phyloP scores from a whole-genome alignment of 306 rosid genomes.

The Inga oerstediana region DNA sequence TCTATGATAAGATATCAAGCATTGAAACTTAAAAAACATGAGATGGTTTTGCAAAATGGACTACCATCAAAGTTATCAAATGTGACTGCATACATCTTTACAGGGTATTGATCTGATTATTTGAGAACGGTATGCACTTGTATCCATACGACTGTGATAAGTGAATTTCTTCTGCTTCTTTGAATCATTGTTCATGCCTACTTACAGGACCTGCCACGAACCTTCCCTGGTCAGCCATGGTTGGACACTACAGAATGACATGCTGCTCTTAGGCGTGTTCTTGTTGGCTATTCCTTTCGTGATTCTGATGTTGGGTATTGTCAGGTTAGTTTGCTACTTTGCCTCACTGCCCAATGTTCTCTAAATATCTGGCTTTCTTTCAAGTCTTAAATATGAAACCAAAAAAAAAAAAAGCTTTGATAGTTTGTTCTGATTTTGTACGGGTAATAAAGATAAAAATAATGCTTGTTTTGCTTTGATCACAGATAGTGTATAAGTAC shows the following conservation, averaged over 20 bases:
- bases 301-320: constrained; percentile 99
- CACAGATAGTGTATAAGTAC: no score
- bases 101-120: constrained; percentile 18
- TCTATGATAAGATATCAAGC: background rate
- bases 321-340: constrained; percentile 61
- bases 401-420: background rate
- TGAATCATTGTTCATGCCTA: background rate
- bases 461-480: no score
- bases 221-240: constrained; percentile 98
- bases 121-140: constrained; percentile 10
- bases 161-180: constrained; percentile 12
- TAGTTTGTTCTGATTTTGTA: background rate
- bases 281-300: constrained; percentile 97
- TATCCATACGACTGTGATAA: background rate
- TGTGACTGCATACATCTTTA: background rate
- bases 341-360: constrained; percentile 23
- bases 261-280: constrained; percentile 91
- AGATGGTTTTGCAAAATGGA: constrained; percentile 26
- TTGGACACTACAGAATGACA: constrained; percentile 97
- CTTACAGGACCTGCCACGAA: constrained; percentile 87
- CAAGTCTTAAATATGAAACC: background rate
- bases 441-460: no score
- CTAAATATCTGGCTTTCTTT: background rate
- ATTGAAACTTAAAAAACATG: background rate
- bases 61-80: background rate